phyloP scores from a whole-genome alignment of 108 stramenopile species.

The Aurantiochytrium sp. region DNA sequence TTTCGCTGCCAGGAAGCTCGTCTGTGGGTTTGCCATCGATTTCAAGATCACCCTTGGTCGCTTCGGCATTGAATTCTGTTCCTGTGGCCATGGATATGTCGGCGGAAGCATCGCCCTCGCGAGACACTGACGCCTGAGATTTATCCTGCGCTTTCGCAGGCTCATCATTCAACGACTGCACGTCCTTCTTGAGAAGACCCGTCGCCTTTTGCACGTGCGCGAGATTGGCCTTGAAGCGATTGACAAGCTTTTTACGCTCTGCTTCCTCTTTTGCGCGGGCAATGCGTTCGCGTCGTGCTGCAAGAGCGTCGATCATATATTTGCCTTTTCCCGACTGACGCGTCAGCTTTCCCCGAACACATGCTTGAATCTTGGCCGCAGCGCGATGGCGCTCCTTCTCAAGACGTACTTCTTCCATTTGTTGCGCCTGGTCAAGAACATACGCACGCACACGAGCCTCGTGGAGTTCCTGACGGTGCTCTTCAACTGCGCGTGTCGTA shows the following conservation, averaged over 20 bases:
- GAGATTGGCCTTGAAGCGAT: neutral
- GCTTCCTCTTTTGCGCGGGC: neutral
- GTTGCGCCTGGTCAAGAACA: neutral
- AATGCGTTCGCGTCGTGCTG: neutral
- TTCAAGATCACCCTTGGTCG: neutral
- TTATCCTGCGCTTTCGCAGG: neutral
- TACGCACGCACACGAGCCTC: neutral
- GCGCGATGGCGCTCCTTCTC: neutral
- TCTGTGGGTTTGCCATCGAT: neutral
- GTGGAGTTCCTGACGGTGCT: neutral
- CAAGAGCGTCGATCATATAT: neutral
- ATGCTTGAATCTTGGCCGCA: neutral
- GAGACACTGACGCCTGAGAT: no score
- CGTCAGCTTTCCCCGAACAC: neutral
- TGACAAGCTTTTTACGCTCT: neutral
- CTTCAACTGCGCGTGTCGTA: neutral
- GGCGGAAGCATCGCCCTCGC: neutral
- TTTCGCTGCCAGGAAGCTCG: no score
- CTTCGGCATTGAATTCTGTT: neutral
- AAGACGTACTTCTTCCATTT: neutral
- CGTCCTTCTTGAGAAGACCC: neutral
- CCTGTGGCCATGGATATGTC: neutral
- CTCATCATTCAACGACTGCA: neutral
- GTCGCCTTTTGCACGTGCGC: neutral
- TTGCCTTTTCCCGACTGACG: neutral